Percentiles rank a stretch among this genome's conserved stretches.
Conservation (phyloP, 768 basidiomycete genomes). For the Austroboletus festivus region DNA sequence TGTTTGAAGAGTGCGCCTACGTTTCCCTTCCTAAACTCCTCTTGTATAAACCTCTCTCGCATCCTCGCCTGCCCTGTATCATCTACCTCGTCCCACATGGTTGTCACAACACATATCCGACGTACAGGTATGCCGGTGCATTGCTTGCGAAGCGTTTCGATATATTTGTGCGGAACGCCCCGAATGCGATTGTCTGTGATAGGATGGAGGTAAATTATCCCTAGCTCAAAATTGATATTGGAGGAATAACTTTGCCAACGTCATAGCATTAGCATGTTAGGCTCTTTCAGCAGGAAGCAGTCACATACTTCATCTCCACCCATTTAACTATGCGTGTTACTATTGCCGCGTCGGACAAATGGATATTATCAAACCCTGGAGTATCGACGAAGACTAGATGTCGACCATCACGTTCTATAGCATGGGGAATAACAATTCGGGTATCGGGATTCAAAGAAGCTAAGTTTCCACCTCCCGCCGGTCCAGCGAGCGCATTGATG, state of each 20-base stretch:
- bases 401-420: background rate
- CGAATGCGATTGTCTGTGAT: slow-evolving; percentile 9
- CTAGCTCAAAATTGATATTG: background rate
- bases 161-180: background rate
- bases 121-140: background rate
- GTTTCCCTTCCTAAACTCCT: background rate
- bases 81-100: slow-evolving; percentile 9
- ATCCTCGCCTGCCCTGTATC: background rate
- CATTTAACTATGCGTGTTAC: background rate
- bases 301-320: background rate
- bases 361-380: slow-evolving; percentile 2
- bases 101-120: slow-evolving; percentile 7
- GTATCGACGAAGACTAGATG: slow-evolving; percentile 5
- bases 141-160: background rate
- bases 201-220: slow-evolving; percentile 5
- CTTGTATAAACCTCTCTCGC: background rate
- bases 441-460: background rate
- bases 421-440: background rate
- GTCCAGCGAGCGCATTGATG: background rate
- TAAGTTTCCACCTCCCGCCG: background rate
- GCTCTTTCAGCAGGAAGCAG: background rate
- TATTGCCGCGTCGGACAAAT: background rate
- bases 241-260: background rate
- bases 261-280: background rate
- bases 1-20: background rate